Conservation (phyloP, 1,284 basidiomycete genomes). For the Vanrija pseudolonga region DNA sequence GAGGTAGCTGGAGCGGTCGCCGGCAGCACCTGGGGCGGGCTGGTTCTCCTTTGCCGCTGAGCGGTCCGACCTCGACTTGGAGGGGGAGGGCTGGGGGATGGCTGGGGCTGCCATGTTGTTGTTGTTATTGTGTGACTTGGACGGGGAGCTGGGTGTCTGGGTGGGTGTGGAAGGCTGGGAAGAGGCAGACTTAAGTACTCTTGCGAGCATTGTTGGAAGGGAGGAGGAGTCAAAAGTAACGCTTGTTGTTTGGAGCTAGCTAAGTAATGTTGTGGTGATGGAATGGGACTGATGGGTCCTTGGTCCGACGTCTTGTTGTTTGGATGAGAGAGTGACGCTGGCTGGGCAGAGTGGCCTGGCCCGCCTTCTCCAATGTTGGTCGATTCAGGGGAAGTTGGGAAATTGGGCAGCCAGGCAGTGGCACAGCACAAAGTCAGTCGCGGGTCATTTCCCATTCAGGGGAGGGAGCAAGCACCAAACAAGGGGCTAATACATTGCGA, state of each 20-base stretch:
- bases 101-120: constrained; percentile 15
- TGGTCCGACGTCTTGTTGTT: no score
- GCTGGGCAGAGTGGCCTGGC: constrained; percentile 1
- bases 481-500: no score
- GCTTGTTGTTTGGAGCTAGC: neutral
- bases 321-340: neutral
- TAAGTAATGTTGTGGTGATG: neutral
- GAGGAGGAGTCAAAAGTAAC: neutral
- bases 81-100: constrained; percentile 24
- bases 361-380: no score
- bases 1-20: constrained; percentile 41
- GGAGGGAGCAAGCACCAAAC: neutral
- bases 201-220: constrained; percentile 7
- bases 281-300: no score
- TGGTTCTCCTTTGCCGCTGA: constrained; percentile 26
- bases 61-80: constrained; percentile 29
- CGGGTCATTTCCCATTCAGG: neutral
- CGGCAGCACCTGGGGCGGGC: constrained; percentile 1
- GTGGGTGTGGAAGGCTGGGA: constrained; percentile 19
- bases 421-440: no score
- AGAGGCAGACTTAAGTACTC: constrained; percentile 23
- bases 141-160: constrained; percentile 10
- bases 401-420: no score
- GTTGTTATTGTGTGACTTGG: constrained; percentile 9
- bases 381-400: no score